phyloP scores from a whole-genome alignment of 805 yeast genomes.

The Pichia gijzeniarum region DNA sequence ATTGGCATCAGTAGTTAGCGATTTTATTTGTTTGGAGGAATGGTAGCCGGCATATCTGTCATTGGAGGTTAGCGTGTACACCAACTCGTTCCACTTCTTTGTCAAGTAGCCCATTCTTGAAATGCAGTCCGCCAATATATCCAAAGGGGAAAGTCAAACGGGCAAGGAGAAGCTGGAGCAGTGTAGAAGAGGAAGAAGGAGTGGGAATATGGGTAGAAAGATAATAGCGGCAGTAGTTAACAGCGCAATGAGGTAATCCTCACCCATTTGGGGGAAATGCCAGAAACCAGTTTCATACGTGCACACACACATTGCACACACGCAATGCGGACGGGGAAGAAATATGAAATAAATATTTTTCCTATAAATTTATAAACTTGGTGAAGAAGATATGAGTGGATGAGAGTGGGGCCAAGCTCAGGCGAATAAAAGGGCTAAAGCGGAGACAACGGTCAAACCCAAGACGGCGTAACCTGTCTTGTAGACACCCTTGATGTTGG shows the following conservation, averaged over 20 bases:
- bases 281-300: no score
- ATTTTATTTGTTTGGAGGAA: conserved; percentile 16
- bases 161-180: no score
- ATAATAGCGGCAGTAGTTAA: no score
- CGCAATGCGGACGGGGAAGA: no score
- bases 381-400: not conserved
- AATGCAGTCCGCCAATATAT: not conserved
- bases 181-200: no score
- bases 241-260: no score
- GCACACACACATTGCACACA: no score
- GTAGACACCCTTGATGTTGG: conserved; percentile 82
- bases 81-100: conserved; percentile 48
- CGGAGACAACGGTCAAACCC: conserved; percentile 53
- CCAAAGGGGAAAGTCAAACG: no score
- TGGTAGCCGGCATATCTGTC: conserved; percentile 69
- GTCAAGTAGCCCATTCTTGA: conserved; percentile 11
- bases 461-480: conserved; percentile 84
- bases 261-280: no score
- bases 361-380: no score
- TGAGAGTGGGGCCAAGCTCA: conserved; percentile 9
- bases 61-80: conserved; percentile 57
- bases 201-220: no score
- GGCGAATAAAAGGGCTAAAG: conserved; percentile 50
- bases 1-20: conserved; percentile 23
- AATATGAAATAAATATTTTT: no score